phyloP scores from a whole-genome alignment of 768 basidiomycete species.

The Harrya chromipes region DNA sequence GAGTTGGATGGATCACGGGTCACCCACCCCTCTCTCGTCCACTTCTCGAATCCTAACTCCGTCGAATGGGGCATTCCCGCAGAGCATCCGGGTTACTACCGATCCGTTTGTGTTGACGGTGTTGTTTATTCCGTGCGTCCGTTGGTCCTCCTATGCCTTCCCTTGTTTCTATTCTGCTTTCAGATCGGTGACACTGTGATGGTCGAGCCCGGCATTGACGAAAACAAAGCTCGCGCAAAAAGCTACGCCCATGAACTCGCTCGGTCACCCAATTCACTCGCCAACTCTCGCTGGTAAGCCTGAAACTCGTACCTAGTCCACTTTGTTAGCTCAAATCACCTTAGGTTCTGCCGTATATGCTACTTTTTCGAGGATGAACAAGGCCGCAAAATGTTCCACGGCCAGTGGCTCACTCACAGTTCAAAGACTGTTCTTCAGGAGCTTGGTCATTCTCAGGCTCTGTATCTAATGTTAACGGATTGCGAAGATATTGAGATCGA shows the following conservation, averaged over 20 bases:
- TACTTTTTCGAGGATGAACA: constrained; percentile 52
- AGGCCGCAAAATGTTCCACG: constrained; percentile 57
- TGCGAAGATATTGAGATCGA: constrained; percentile 57
- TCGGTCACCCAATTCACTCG: constrained; percentile 52
- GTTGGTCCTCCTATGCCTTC: background rate
- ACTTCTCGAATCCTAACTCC: constrained; percentile 28
- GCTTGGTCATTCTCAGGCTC: constrained; percentile 56
- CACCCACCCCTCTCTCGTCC: constrained; percentile 17
- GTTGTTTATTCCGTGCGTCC: constrained; percentile 49
- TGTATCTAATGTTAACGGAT: constrained; percentile 49
- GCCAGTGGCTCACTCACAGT: constrained; percentile 66
- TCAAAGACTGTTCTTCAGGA: constrained; percentile 65
- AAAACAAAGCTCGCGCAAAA: constrained; percentile 38
- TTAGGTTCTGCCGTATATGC: constrained; percentile 68
- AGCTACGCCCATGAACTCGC: constrained; percentile 40
- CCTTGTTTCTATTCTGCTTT: constrained; percentile 8
- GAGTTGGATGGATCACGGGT: constrained; percentile 13
- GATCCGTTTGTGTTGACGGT: constrained; percentile 53
- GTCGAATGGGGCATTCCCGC: constrained; percentile 35
- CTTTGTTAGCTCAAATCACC: background rate
- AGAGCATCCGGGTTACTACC: constrained; percentile 35
- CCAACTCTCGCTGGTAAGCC: constrained; percentile 57
- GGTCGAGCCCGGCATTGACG: constrained; percentile 56
- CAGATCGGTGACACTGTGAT: constrained; percentile 65
- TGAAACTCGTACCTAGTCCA: background rate